phyloP scores from a whole-genome alignment of 192 early-diverging fungal genomes.

The Haplosporangium gracile region DNA sequence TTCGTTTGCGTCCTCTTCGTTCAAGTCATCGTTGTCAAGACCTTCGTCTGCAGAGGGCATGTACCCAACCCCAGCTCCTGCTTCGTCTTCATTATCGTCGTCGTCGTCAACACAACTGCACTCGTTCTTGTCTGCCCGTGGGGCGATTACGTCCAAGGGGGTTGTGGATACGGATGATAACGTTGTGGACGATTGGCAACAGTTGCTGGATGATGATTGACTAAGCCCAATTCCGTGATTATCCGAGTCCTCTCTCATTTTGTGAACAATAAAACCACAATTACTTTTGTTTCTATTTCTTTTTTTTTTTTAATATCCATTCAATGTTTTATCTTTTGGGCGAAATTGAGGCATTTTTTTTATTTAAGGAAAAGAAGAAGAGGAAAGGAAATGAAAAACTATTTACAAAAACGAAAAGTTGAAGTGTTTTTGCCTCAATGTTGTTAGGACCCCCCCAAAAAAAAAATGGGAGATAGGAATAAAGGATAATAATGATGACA shows the following conservation, averaged over 20 bases:
- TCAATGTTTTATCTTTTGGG: background rate
- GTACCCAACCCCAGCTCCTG: background rate
- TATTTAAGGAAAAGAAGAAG: background rate
- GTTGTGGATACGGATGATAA: conserved; percentile 48
- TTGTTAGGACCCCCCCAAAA: background rate
- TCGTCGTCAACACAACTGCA: background rate
- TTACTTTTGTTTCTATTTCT: background rate
- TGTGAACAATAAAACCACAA: background rate
- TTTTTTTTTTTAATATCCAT: background rate
- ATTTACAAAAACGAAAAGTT: background rate
- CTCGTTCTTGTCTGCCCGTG: background rate
- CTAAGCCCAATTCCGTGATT: background rate
- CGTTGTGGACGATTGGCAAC: conserved; percentile 55
- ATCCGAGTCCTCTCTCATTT: background rate
- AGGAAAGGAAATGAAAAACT: background rate
- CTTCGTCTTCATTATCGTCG: background rate
- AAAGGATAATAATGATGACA: background rate
- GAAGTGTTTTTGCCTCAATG: background rate
- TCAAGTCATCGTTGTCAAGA: background rate
- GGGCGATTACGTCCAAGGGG: conserved; percentile 42
- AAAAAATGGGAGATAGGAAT: background rate
- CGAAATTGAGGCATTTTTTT: conserved; percentile 1
- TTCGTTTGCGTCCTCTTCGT: background rate
- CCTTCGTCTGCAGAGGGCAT: background rate
- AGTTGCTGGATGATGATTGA: conserved; percentile 47